Base-by-base conservation (phyloP, 257 asterid species). In the Solanum sitiens region DNA sequence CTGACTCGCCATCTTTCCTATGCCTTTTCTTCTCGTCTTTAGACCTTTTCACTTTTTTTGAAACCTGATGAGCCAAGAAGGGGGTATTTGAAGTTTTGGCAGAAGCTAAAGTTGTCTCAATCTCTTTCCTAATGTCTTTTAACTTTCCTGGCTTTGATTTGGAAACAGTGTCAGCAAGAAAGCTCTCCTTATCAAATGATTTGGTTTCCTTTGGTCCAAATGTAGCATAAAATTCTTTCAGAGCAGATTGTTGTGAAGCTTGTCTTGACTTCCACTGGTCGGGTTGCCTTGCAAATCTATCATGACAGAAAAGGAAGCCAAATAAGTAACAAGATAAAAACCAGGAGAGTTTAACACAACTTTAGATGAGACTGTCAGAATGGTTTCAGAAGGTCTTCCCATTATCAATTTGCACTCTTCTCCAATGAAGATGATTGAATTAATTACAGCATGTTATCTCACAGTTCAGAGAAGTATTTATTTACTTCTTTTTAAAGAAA, bases 191-290 rank as follows among this genome's bases (percentile, higher is more conserved):
- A 47, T 90, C 89, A 42, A 95, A 94, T 86, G 91, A 89, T 87
- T 89, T 92, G 70, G 88, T 87, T 39, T 89, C 95, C 88, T 90
- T 91, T 61, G 98, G 87, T 85, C 98, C 99, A 87, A 96, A 97
- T 76, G 89, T 89, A 86, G 91, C 96, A 83, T 90, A 94, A 89
- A 96, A 97, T 72, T 95, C 98, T 77, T 93, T 90, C 91, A 92
- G 93, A 68, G 92, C 90, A 74, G 97, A 94, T 89, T 94, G 92
- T 88, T 93, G 94, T 25, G 99, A 94, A 32, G 90, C 87, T 90
- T 92, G 98, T 89, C 94, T 94, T n/a, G 93, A 93, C 92, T 92
- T 95, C 99, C 98, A 97, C 87, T 92, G 94, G 35, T 97, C 99
- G 8, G 98, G 99, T 40, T 92, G 91, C 85, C 84, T 93, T 20